Percentiles rank a stretch among this genome's conserved stretches.
phyloP scores from a whole-genome alignment of 2,329 filamentous ascomycete species.

The Emydomyces testavorans region DNA sequence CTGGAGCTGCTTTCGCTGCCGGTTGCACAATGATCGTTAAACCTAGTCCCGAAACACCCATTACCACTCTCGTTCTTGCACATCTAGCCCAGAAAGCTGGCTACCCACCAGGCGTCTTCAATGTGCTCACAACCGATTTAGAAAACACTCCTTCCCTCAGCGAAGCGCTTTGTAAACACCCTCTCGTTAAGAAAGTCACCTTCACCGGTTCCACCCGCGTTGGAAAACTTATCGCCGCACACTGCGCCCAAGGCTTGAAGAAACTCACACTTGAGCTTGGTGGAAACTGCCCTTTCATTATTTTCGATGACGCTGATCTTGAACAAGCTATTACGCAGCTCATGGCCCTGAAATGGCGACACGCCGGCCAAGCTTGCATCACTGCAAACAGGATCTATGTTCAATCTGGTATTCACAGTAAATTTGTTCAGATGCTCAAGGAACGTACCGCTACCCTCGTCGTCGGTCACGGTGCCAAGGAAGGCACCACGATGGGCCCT shows the following conservation, averaged over 20 bases:
- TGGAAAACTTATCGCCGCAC: slow-evolving; percentile 26
- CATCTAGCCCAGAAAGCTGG: slow-evolving; percentile 28
- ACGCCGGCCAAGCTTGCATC: slow-evolving; percentile 30
- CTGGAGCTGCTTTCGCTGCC: slow-evolving; percentile 29
- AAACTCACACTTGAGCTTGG: slow-evolving; percentile 37
- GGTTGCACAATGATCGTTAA: slow-evolving; percentile 33
- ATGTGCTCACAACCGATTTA: slow-evolving; percentile 27
- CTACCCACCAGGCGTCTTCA: slow-evolving; percentile 27
- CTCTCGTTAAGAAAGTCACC: slow-evolving; percentile 26
- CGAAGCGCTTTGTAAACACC: slow-evolving; percentile 25
- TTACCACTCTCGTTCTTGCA: slow-evolving; percentile 25
- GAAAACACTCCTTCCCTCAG: slow-evolving; percentile 25
- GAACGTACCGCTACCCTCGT: slow-evolving; percentile 43
- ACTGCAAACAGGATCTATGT: slow-evolving; percentile 30
- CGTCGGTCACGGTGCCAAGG: slow-evolving; percentile 48
- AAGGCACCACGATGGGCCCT: slow-evolving; percentile 49
- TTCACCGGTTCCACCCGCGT: slow-evolving; percentile 29
- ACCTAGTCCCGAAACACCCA: slow-evolving; percentile 28
- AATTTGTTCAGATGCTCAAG: slow-evolving; percentile 44
- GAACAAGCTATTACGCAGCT: slow-evolving; percentile 25
- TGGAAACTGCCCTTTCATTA: slow-evolving; percentile 34
- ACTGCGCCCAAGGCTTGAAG: slow-evolving; percentile 31
- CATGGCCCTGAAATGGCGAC: slow-evolving; percentile 26
- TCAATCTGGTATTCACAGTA: slow-evolving; percentile 33
- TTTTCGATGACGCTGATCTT: slow-evolving; percentile 35